Base-by-base conservation (phyloP, 106 monocot species). In the Vanilla planifolia region DNA sequence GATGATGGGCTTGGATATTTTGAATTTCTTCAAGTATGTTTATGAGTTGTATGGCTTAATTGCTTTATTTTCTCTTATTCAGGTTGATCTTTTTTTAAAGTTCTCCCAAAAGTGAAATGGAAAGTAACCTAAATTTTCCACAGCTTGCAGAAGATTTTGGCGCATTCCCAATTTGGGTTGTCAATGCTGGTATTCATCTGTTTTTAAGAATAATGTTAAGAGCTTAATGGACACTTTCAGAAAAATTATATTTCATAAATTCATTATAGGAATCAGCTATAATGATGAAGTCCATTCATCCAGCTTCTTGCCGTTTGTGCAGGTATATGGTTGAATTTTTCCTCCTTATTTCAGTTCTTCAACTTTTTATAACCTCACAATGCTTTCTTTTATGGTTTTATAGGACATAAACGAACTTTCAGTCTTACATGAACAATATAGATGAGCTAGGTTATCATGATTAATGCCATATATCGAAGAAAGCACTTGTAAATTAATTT, bases 1-100 rank as follows among this genome's bases (percentile, higher is more conserved):
- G 96, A 96, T 71, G 96, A 96, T 87, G 96, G 96, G n/a, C 74
- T 96, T 19, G 96, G 96, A 40, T 94, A 80, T 73, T 79, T 80
- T 62, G 93, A 94, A 55, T 85, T 85, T 77, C 93, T 94, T 61
- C 89, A 83, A 70, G 93, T 90, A 73, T 4, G 66, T 50, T 27
- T 51, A 46, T 39, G 20, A 23, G 17, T 35, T 15, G 10, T 37
- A 6, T 37, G 37, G 10, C 37, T 6, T 37, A 10, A 6, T 37
- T 37, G 5, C 37, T 37, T 24, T 51, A 16, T 27, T 51, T 51
- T 2, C 8, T 4, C 9, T 27, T 51, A 51, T 14, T 29, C n/a
- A 4, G 16, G 28, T 55, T 28, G 20, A 55, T 58, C 17, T 13
- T 25, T 20, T 32, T 37, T 40, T 29, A 46, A 6, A 22, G 2